phyloP scores from a whole-genome alignment of 257 asterid species.

The Plantago major region DNA sequence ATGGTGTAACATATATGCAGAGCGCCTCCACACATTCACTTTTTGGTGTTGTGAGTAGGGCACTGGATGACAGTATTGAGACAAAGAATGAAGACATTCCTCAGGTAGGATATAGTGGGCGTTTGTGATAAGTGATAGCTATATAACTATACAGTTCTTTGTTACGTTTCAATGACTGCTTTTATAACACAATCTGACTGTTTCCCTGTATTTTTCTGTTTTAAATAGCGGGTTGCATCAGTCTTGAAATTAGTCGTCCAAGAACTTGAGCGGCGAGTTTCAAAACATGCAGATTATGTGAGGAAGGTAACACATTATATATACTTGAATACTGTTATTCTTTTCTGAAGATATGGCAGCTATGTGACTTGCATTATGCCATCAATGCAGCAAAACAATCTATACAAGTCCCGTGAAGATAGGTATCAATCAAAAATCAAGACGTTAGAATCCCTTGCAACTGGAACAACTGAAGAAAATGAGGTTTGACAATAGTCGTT shows the following conservation, averaged over 20 bases:
- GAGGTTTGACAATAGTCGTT: conserved; percentile 47
- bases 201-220: conserved; percentile 19
- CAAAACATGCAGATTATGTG: conserved; percentile 54
- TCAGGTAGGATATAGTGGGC: conserved; percentile 48
- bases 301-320: conserved; percentile 52
- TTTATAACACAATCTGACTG: conserved; percentile 21
- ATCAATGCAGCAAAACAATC: conserved; percentile 65
- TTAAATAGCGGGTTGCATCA: conserved; percentile 67
- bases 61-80: conserved; percentile 78
- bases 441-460: conserved; percentile 77
- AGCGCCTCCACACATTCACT: conserved; percentile 67
- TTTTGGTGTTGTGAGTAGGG: conserved; percentile 50
- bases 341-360: conserved; percentile 13
- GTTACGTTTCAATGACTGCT: conserved; percentile 3
- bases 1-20: conserved; percentile 42
- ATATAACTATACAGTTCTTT: conserved; percentile 9
- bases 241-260: conserved; percentile 71
- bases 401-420: conserved; percentile 77
- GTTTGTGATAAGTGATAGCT: conserved; percentile 10
- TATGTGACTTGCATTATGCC: conserved; percentile 15
- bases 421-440: conserved; percentile 60
- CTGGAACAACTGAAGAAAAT: conserved; percentile 76
- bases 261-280: conserved; percentile 84
- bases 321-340: conserved; percentile 14
- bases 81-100: conserved; percentile 69